These are phyloP conservation scores for Pyracantha coccinea DNA, from an alignment of 331 rosid species.

Conservation along the genomic window DNA sequence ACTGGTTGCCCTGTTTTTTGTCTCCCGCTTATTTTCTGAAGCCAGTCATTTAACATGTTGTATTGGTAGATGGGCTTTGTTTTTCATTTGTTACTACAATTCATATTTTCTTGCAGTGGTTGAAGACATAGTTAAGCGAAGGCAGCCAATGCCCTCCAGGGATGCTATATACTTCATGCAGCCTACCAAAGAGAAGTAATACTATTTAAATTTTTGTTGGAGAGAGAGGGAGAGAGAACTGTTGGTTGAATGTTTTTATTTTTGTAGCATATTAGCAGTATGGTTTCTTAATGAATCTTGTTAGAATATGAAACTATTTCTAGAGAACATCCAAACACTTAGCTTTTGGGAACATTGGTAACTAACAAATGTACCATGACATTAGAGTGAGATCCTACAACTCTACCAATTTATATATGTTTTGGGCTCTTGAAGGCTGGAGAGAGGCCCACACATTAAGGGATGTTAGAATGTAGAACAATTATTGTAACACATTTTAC, in stretches of 20 bases:
- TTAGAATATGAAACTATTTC: neutral
- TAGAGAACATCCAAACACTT: neutral
- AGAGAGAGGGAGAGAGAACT: neutral
- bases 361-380: neutral
- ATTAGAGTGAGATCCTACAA: neutral
- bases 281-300: neutral
- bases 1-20: neutral
- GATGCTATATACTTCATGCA: slow-evolving; percentile 97
- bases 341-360: neutral
- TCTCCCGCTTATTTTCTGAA: neutral
- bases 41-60: neutral
- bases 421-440: neutral
- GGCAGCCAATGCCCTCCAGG: slow-evolving; percentile 92
- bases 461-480: neutral
- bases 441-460: neutral
- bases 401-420: neutral
- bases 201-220: neutral
- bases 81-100: slow-evolving; percentile 4
- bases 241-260: neutral
- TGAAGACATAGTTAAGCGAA: slow-evolving; percentile 86
- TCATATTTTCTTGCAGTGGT: slow-evolving; percentile 62
- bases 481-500: neutral
- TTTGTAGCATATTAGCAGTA: neutral
- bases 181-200: slow-evolving; percentile 88
- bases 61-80: neutral